Conservation (phyloP, 148 eudicot species). For the Rhododendron mucronatum region DNA sequence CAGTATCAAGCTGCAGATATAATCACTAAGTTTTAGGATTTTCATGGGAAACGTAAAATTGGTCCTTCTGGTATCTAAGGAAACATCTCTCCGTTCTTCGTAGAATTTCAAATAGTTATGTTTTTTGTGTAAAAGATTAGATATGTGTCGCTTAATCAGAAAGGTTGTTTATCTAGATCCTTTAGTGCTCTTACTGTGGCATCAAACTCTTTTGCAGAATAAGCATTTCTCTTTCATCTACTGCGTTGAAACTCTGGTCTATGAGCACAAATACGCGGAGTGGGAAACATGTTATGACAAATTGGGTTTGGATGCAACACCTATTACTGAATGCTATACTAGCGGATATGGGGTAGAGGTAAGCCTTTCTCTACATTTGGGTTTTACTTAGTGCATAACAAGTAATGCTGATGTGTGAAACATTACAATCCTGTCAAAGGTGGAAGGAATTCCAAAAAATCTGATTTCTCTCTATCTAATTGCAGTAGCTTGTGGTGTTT, state of each 20-base stretch:
- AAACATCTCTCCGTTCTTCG: background rate
- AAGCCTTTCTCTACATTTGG: slow-evolving; percentile 8
- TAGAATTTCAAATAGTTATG: background rate
- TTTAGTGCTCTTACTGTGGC: background rate
- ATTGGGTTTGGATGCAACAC: slow-evolving; percentile 43
- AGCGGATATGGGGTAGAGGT: slow-evolving; percentile 55
- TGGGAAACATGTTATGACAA: slow-evolving; percentile 66
- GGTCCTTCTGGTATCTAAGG: background rate
- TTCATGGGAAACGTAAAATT: background rate
- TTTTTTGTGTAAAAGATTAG: background rate
- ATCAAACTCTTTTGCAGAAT: slow-evolving; percentile 37
- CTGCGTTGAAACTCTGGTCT: slow-evolving; percentile 60
- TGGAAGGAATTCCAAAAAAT: background rate
- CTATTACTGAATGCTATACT: slow-evolving; percentile 42
- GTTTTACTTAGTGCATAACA: background rate
- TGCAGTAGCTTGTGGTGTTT: background rate
- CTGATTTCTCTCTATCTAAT: background rate
- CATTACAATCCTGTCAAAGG: background rate
- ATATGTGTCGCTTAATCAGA: background rate
- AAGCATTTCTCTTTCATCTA: slow-evolving; percentile 58
- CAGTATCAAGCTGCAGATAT: background rate
- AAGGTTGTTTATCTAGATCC: background rate
- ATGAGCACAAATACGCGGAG: slow-evolving; percentile 33
- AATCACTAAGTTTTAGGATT: background rate
- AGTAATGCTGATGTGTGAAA: background rate